Percentiles rank a stretch among this genome's conserved stretches.
Evolutionary conservation across 73 alveolate genomes (phyloP).

Genomic region (Paramecium octaurelia): DNA sequence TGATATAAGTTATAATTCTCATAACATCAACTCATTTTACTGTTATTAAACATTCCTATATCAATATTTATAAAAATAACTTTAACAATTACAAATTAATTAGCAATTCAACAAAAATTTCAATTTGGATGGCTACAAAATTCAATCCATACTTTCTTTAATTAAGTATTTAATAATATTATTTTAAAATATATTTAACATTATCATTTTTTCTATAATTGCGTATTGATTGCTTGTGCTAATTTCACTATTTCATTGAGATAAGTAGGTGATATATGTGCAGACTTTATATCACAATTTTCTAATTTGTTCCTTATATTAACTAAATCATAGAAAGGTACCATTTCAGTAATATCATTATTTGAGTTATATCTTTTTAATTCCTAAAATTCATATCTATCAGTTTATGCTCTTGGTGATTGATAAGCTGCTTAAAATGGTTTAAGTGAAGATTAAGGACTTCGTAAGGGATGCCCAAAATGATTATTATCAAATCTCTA

Average conservation of each 20-base stretch:
- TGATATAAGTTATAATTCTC: neutral
- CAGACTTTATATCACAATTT: neutral
- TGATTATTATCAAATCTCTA: neutral
- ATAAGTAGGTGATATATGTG: constrained; percentile 18
- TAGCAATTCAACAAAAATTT: too few species aligned
- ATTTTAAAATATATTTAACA: neutral
- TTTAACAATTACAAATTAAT: neutral
- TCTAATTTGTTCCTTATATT: constrained; percentile 14
- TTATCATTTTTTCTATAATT: constrained; percentile 1
- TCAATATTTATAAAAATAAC: neutral
- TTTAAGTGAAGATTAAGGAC: neutral
- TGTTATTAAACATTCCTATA: neutral
- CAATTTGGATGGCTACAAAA: neutral
- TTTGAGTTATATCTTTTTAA: neutral
- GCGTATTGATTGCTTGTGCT: neutral
- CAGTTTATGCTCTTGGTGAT: neutral
- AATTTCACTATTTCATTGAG: constrained; percentile 11
- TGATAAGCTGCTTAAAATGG: neutral
- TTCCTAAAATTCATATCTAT: neutral
- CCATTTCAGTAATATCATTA: neutral
- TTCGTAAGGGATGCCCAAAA: neutral
- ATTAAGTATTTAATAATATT: constrained; percentile 39
- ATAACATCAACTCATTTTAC: neutral
- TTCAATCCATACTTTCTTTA: too few species aligned
- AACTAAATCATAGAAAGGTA: constrained; percentile 31